Evolutionary conservation across 257 asterid species (phyloP).

Genomic region (Oldenlandia corymbosa): DNA sequence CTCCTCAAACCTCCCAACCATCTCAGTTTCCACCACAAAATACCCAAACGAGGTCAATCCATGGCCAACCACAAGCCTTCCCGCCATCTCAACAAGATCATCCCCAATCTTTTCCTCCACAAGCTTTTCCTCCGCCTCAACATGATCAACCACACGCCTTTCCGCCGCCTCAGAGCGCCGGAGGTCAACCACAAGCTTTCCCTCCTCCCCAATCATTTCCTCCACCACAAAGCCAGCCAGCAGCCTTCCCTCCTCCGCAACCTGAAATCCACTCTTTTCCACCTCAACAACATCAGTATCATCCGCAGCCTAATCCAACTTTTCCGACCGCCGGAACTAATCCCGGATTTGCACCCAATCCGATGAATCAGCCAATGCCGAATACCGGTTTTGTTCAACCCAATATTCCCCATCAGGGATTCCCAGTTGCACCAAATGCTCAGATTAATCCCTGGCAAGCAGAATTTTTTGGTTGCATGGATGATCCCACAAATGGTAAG

Average conservation of each 20-base stretch:
- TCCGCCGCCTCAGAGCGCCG: conserved; percentile 3
- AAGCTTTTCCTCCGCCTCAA: conserved; percentile 17
- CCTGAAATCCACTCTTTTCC: conserved; percentile 7
- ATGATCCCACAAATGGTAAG: conserved; percentile 51
- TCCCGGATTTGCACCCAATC: neutral
- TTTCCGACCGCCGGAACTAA: no score
- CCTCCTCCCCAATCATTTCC: conserved; percentile 10
- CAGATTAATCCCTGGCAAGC: conserved; percentile 30
- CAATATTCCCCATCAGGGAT: neutral
- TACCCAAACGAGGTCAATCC: conserved; percentile 6
- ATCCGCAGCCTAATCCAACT: no score
- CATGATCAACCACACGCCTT: conserved; percentile 1
- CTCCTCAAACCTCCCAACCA: conserved; percentile 12
- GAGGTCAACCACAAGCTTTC: conserved; percentile 1
- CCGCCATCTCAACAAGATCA: conserved; percentile 5
- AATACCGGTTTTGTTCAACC: conserved; percentile 9
- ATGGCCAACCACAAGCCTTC: neutral
- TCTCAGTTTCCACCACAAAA: conserved; percentile 6
- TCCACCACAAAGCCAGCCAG: conserved; percentile 1
- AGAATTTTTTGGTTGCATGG: conserved; percentile 48
- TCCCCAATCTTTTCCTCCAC: conserved; percentile 10
- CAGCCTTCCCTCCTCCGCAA: conserved; percentile 8
- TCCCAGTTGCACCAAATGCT: conserved; percentile 3
- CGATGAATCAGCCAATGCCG: neutral
- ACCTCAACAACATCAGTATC: no score